These are phyloP conservation scores for Incumbomyces lentus DNA, from an alignment of 2,329 filamentous ascomycete genomes.

Conservation along the genomic window DNA sequence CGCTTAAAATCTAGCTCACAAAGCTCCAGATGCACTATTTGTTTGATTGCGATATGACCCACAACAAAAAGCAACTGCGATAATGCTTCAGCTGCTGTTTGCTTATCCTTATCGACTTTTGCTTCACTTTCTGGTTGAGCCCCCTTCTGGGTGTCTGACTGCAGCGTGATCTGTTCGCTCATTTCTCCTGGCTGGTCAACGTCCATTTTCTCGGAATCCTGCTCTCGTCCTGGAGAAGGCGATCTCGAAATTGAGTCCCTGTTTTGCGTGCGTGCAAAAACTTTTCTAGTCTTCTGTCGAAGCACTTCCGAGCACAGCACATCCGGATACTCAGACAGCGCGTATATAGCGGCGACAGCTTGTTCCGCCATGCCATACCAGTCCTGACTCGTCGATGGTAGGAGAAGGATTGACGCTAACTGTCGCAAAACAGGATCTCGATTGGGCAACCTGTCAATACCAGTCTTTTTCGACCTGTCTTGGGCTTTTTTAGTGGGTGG, in stretches of 20 bases:
- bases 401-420: slow-evolving; percentile 74
- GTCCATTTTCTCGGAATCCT: slow-evolving; percentile 21
- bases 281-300: slow-evolving; percentile 70
- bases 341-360: slow-evolving; percentile 89
- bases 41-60: slow-evolving; percentile 94
- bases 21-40: slow-evolving; percentile 96
- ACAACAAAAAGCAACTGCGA: slow-evolving; percentile 92
- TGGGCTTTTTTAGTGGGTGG: slow-evolving; percentile 71
- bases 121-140: slow-evolving; percentile 14
- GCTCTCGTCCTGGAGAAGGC: slow-evolving; percentile 18
- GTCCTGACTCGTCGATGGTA: slow-evolving; percentile 81
- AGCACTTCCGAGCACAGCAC: slow-evolving; percentile 85
- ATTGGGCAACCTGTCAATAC: slow-evolving; percentile 69
- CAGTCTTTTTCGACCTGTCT: slow-evolving; percentile 44
- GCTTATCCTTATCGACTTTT: slow-evolving; percentile 33
- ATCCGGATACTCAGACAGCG: slow-evolving; percentile 87
- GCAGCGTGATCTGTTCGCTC: slow-evolving; percentile 4
- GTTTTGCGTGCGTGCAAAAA: slow-evolving; percentile 52
- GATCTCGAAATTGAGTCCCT: slow-evolving; percentile 29
- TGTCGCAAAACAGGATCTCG: slow-evolving; percentile 78
- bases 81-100: slow-evolving; percentile 62
- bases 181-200: slow-evolving; percentile 18
- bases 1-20: slow-evolving; percentile 97
- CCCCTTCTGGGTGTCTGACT: slow-evolving; percentile 11
- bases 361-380: slow-evolving; percentile 94